A percentile compares a stretch with the other conserved stretches of the same genome.
These are phyloP conservation scores for Xylariaceae sp. DNA, from an alignment of 2,329 filamentous ascomycete species.

Conservation along the genomic window DNA sequence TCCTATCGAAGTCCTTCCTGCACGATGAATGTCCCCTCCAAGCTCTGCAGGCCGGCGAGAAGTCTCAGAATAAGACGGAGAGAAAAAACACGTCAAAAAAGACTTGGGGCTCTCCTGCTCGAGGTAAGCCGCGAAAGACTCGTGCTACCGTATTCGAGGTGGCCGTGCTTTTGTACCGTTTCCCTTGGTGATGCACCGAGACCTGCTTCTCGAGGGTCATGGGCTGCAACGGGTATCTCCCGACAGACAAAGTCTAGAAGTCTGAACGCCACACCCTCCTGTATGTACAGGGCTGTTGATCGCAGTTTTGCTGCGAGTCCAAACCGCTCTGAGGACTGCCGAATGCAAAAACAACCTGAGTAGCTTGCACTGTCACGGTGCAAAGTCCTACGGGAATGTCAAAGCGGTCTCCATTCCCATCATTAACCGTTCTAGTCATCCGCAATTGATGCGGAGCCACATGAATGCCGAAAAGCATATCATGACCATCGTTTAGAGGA, in stretches of 20 bases:
- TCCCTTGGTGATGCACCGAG: slow-evolving; percentile 15
- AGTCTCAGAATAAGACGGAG: too few species aligned
- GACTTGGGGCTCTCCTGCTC: slow-evolving; percentile 5
- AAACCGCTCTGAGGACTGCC: slow-evolving; percentile 22
- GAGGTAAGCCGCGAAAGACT: neutral
- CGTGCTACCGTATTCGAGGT: slow-evolving; percentile 12
- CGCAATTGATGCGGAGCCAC: slow-evolving; percentile 2
- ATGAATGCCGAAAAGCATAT: slow-evolving; percentile 2
- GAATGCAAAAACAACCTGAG: neutral
- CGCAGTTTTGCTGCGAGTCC: slow-evolving; percentile 20
- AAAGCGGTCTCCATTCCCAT: slow-evolving; percentile 10
- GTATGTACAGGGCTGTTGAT: slow-evolving; percentile 16
- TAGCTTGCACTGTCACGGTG: slow-evolving; percentile 22
- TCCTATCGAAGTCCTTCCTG: slow-evolving; percentile 31
- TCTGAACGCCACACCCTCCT: slow-evolving; percentile 14
- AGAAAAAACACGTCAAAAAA: slow-evolving; percentile 27
- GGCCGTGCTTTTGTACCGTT: slow-evolving; percentile 16
- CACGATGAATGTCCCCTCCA: slow-evolving; percentile 30
- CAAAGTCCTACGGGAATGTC: slow-evolving; percentile 21
- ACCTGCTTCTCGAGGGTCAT: slow-evolving; percentile 15
- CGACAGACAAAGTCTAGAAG: slow-evolving; percentile 16
- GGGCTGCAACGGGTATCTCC: slow-evolving; percentile 6
- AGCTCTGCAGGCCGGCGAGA: slow-evolving; percentile 13
- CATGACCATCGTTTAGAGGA: slow-evolving; percentile 51
- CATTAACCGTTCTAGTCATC: slow-evolving; percentile 1